Conservation (phyloP, 75 land plant genomes). For the Isoetes taiwanensis region DNA sequence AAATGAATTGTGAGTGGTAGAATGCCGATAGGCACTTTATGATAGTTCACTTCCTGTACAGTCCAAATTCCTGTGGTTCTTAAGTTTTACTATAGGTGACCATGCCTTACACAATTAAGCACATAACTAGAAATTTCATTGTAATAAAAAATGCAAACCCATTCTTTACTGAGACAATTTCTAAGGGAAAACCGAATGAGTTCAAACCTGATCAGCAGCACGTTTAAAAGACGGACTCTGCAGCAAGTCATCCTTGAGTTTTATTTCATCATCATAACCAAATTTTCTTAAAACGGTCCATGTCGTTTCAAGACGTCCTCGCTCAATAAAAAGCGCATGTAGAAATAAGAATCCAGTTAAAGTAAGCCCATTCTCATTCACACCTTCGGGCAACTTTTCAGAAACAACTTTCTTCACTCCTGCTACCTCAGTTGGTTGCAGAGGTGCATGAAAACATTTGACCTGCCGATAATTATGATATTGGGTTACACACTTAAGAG, state of each 20-base stretch:
- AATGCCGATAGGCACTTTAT: too few species aligned
- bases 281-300: constrained; percentile 94
- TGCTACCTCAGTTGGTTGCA: constrained; percentile 79
- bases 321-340: constrained; percentile 94
- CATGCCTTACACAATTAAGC: too few species aligned
- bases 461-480: too few species aligned
- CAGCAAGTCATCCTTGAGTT: constrained; percentile 59
- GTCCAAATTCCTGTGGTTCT: too few species aligned
- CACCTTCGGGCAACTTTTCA: constrained; percentile 85
- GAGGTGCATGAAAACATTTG: constrained; percentile 91
- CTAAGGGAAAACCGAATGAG: too few species aligned
- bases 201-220: constrained; percentile 91
- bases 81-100: too few species aligned
- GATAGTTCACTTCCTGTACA: too few species aligned
- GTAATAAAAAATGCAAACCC: too few species aligned
- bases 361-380: constrained; percentile 85
- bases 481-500: too few species aligned
- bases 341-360: constrained; percentile 94
- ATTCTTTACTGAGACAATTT: too few species aligned
- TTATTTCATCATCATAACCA: constrained; percentile 94
- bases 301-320: constrained; percentile 94
- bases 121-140: too few species aligned
- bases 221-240: constrained; percentile 49
- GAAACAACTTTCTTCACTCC: constrained; percentile 95
- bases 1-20: too few species aligned